Conservation (phyloP, 2,329 filamentous ascomycete genomes). For the Coleophoma cylindrospora region DNA sequence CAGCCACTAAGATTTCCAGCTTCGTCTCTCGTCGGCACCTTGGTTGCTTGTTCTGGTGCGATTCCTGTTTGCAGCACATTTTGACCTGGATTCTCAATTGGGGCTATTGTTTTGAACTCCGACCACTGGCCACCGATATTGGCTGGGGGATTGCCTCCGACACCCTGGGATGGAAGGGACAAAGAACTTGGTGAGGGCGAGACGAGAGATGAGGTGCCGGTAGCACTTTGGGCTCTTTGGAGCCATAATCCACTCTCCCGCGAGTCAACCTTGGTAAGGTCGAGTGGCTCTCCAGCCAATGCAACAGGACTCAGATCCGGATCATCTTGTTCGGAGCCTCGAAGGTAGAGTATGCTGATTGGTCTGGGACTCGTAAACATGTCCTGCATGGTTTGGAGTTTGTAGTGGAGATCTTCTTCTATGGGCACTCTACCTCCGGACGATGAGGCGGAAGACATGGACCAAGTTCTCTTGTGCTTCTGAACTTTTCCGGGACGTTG, state of each 20-base stretch:
- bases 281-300: conserved; percentile 61
- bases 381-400: conserved; percentile 73
- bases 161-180: conserved; percentile 54
- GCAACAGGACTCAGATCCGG: conserved; percentile 74
- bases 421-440: conserved; percentile 48
- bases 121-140: conserved; percentile 46
- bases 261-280: conserved; percentile 47
- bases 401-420: conserved; percentile 74
- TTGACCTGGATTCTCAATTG: conserved; percentile 38
- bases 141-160: conserved; percentile 26
- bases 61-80: conserved; percentile 36
- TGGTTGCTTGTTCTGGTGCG: conserved; percentile 47
- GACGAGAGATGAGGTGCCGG: conserved; percentile 54
- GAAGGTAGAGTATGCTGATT: conserved; percentile 71
- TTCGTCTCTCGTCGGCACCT: conserved; percentile 51
- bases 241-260: conserved; percentile 27
- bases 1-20: conserved; percentile 68
- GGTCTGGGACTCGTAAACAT: conserved; percentile 85
- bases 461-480: conserved; percentile 94
- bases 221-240: conserved; percentile 46
- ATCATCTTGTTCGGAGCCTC: conserved; percentile 73
- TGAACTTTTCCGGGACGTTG: conserved; percentile 73
- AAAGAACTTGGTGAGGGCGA: conserved; percentile 63
- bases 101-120: conserved; percentile 48
- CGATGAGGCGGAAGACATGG: conserved; percentile 76